Base-by-base conservation (phyloP, 495 filamentous ascomycete genomes). In the Xylaria palmicola region DNA sequence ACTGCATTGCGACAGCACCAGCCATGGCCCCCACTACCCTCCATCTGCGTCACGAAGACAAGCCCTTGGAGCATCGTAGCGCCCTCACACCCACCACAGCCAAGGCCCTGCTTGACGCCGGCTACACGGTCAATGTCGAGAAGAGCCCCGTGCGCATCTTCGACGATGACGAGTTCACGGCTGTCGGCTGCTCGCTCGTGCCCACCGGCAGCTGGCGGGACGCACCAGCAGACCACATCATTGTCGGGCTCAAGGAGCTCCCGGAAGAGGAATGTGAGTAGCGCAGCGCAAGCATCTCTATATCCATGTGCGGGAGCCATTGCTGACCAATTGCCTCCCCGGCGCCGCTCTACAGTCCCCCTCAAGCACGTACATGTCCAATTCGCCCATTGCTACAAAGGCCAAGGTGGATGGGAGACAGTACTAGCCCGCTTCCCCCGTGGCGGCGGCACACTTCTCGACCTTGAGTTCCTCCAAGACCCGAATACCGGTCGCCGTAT, bases 221-320 rank as follows among this genome's bases (percentile, higher is more conserved):
- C 55, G 90, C 87, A 0, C 91, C 94, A 22, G 78, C 81, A 63
- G 85, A 91, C 59, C 85, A 93, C 68, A 90, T 92, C 68, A 91
- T 96, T 66, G 81, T 97, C 62, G 93, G 94, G 37, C 81, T 98
- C 49, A 98, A 98, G 83, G 94, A 97, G 79, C 82, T 97, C 15
- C 90, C 90, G 6, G 92, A 95, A 69, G 89, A 96, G 66, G 85
- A 87, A 32, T 92, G 83, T 81, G 73, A 75, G 79, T 72, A 22
- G 30, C 8, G n/a, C n/a, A n/a, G n/a, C n/a, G n/a, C n/a, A n/a
- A n/a, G n/a, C n/a, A n/a, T 49, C 4, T 20, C 10, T n/a, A 24
- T 32, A 43, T 37, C 22, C 17, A 52, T 1, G 39, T n/a, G n/a
- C 6, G 24, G 54, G n/a, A 4, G 2, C 36, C 9, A 7, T 37